A percentile compares a stretch with the other conserved stretches of the same genome.
Conservation (phyloP, 2,329 filamentous ascomycete species). For the Ilyonectria destructans region DNA sequence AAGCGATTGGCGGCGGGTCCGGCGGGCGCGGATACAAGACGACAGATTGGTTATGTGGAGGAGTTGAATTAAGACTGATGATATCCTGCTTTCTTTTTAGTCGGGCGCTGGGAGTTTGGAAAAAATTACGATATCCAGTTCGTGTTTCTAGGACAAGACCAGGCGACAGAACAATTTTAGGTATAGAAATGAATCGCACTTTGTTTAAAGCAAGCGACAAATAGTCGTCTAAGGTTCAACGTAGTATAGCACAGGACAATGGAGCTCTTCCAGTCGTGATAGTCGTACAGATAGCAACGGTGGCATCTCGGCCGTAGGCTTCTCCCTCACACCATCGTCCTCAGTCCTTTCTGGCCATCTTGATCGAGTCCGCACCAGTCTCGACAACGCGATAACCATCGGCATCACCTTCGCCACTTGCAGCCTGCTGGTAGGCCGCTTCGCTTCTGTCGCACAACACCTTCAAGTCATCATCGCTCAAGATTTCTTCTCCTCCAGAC, state of each 20-base stretch:
- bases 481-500: constrained; percentile 74
- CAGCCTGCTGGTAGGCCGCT: constrained; percentile 78
- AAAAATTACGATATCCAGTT: constrained; percentile 18
- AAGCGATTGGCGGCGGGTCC: constrained; percentile 62
- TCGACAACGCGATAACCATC: constrained; percentile 85
- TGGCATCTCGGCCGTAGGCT: neutral
- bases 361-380: constrained; percentile 74
- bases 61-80: constrained; percentile 61
- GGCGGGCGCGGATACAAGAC: constrained; percentile 51
- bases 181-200: neutral
- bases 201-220: neutral
- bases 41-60: constrained; percentile 72
- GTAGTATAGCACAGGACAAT: constrained; percentile 12
- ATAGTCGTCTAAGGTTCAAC: constrained; percentile 10
- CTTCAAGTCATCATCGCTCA: constrained; percentile 83
- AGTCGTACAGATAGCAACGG: constrained; percentile 17
- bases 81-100: constrained; percentile 18
- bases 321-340: neutral
- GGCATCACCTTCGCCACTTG: constrained; percentile 82
- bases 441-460: constrained; percentile 84
- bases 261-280: constrained; percentile 31
- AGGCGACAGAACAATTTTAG: neutral
- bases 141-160: neutral
- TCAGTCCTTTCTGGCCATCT: constrained; percentile 52
- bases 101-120: constrained; percentile 35